Percentiles rank a stretch among this genome's conserved stretches.
These are phyloP conservation scores for Plantago ovata DNA, from an alignment of 257 asterid species.

Conservation along the genomic window DNA sequence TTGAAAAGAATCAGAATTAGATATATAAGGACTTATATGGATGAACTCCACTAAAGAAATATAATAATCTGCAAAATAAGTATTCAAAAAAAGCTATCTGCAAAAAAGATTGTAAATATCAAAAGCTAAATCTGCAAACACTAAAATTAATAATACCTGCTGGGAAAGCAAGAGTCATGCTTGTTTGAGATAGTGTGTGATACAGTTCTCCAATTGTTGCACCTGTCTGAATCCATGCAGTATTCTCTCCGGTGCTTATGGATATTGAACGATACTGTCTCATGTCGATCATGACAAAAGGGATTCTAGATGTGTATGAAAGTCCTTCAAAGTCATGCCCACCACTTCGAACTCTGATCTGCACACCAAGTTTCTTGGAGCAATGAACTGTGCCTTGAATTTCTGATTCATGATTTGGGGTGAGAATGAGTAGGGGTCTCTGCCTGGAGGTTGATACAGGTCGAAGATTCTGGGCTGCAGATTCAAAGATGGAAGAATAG, in stretches of 20 bases:
- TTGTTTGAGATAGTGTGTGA: conserved; percentile 17
- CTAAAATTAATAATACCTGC: no score
- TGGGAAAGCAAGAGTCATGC: conserved; percentile 27
- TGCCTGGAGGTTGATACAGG: not conserved
- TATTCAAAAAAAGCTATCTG: no score
- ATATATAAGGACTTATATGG: no score
- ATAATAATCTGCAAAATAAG: no score
- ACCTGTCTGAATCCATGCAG: conserved; percentile 46
- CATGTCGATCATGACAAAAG: conserved; percentile 37
- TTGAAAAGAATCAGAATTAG: no score
- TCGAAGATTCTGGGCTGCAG: conserved; percentile 3
- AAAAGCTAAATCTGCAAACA: no score
- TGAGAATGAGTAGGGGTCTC: conserved; percentile 29
- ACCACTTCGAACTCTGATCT: conserved; percentile 38
- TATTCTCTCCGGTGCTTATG: conserved; percentile 17
- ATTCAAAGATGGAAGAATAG: conserved; percentile 7
- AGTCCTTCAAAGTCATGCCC: conserved; percentile 52
- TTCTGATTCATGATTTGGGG: conserved; percentile 28
- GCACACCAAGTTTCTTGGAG: conserved; percentile 24
- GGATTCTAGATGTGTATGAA: conserved; percentile 25
- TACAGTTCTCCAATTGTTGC: conserved; percentile 41
- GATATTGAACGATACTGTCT: conserved; percentile 26
- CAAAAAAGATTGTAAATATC: no score
- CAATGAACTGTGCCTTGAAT: conserved; percentile 31
- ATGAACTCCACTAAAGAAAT: no score